Conservation (phyloP, 768 basidiomycete genomes). For the Psilocybe tampanensis region DNA sequence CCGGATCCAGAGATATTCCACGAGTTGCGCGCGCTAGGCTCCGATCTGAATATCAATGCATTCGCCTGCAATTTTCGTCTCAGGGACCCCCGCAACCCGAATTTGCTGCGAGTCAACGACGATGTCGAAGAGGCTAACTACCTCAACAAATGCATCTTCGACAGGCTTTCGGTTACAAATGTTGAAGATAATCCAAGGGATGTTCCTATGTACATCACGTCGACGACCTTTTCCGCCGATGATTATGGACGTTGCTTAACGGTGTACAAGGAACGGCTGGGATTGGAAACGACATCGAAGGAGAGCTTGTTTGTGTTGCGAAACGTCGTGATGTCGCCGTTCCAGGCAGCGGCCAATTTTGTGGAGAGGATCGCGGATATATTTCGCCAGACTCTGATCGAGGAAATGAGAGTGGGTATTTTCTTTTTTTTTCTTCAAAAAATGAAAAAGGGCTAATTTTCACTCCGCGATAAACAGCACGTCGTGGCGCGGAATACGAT, state of each 20-base stretch:
- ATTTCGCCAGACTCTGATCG: constrained; percentile 33
- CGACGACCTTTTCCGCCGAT: constrained; percentile 32
- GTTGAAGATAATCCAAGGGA: constrained; percentile 21
- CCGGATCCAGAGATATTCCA: constrained; percentile 9
- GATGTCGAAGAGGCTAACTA: constrained; percentile 42
- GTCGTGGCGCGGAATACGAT: constrained; percentile 34
- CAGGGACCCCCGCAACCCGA: not conserved
- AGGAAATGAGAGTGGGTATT: constrained; percentile 28
- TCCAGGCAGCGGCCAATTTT: constrained; percentile 31
- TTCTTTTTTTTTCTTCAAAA: not conserved
- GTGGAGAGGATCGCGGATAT: constrained; percentile 29
- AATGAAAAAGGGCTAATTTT: not conserved
- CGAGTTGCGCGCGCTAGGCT: constrained; percentile 26
- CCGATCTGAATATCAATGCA: constrained; percentile 46
- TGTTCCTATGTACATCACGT: constrained; percentile 28
- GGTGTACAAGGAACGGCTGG: constrained; percentile 39
- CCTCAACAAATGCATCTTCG: constrained; percentile 40
- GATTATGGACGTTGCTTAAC: constrained; percentile 36
- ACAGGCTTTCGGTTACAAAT: constrained; percentile 36
- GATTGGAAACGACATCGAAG: constrained; percentile 20
- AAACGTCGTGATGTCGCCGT: constrained; percentile 46
- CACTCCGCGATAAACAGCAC: constrained; percentile 22
- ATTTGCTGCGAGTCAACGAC: constrained; percentile 23
- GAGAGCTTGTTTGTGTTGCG: constrained; percentile 36
- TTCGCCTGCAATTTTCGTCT: constrained; percentile 46